Conservation (phyloP, 192 early-diverging fungal genomes). For the Coemansia sp. region DNA sequence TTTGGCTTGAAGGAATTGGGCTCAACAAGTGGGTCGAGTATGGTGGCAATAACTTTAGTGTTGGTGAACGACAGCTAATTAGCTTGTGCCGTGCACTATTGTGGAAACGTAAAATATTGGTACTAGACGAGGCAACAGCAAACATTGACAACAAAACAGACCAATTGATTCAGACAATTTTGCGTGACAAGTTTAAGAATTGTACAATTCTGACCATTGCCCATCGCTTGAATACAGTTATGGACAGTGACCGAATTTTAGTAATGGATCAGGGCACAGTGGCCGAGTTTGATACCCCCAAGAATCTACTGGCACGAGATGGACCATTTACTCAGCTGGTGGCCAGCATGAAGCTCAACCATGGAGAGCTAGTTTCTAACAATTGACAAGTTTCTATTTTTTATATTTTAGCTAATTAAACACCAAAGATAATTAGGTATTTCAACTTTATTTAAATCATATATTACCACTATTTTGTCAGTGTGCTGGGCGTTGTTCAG, state of each 20-base stretch:
- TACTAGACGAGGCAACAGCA: slow-evolving; percentile 79
- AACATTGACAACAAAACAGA: slow-evolving; percentile 59
- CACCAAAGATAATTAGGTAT: too few relatives aligned
- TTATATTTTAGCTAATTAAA: too few relatives aligned
- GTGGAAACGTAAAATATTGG: slow-evolving; percentile 63
- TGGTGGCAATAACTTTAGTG: slow-evolving; percentile 68
- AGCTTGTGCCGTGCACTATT: slow-evolving; percentile 63
- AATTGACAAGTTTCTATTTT: background rate
- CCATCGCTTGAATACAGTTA: slow-evolving; percentile 66
- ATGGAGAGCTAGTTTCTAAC: background rate
- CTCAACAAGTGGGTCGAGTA: slow-evolving; percentile 25
- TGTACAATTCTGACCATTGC: slow-evolving; percentile 63
- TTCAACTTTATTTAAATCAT: too few relatives aligned
- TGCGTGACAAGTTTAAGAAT: slow-evolving; percentile 42
- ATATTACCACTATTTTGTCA: too few relatives aligned
- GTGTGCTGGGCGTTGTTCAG: too few relatives aligned
- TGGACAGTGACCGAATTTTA: slow-evolving; percentile 61
- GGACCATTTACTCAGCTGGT: slow-evolving; percentile 16
- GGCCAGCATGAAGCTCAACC: slow-evolving; percentile 11
- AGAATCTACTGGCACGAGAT: slow-evolving; percentile 8
- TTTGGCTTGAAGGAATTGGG: slow-evolving; percentile 10
- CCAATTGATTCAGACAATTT: slow-evolving; percentile 61
- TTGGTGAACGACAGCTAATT: slow-evolving; percentile 68
- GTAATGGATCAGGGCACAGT: slow-evolving; percentile 53
- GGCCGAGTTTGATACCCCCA: slow-evolving; percentile 29